phyloP scores from a whole-genome alignment of 2,329 filamentous ascomycete genomes.

The Neodidymelliopsis sp. region DNA sequence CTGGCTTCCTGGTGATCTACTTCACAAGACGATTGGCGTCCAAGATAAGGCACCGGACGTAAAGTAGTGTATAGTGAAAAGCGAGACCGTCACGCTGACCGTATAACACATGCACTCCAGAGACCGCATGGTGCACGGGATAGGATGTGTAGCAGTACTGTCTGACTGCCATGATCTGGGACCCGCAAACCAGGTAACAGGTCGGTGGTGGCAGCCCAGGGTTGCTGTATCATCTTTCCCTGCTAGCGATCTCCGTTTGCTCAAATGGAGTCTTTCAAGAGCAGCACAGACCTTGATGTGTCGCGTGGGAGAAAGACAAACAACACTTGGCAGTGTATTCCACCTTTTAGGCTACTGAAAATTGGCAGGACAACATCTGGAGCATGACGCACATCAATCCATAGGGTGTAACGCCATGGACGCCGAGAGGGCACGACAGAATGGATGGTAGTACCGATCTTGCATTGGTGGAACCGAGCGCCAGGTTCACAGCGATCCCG shows the following conservation, averaged over 20 bases:
- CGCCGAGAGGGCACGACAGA: slow-evolving; percentile 38
- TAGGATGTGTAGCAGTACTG: slow-evolving; percentile 29
- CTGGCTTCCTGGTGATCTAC: not conserved
- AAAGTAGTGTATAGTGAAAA: slow-evolving; percentile 5
- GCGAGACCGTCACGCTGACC: slow-evolving; percentile 24
- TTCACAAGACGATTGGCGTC: not conserved
- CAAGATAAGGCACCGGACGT: not conserved
- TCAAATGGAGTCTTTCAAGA: slow-evolving; percentile 12
- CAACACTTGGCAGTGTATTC: slow-evolving; percentile 29
- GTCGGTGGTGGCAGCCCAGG: slow-evolving; percentile 15
- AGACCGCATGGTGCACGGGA: slow-evolving; percentile 21
- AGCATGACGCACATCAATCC: slow-evolving; percentile 43
- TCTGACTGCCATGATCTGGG: slow-evolving; percentile 30
- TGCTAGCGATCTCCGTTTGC: slow-evolving; percentile 26
- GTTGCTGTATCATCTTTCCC: slow-evolving; percentile 13
- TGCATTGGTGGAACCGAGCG: slow-evolving; percentile 47
- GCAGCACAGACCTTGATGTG: slow-evolving; percentile 28
- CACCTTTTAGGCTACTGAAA: slow-evolving; percentile 27
- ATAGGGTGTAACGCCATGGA: slow-evolving; percentile 40
- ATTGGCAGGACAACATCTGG: slow-evolving; percentile 29
- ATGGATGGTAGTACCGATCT: slow-evolving; percentile 46
- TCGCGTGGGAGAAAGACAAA: slow-evolving; percentile 43
- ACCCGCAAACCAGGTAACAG: slow-evolving; percentile 22
- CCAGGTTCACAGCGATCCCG: slow-evolving; percentile 46
- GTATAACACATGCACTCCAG: slow-evolving; percentile 13